Conservation (phyloP, 192 early-diverging fungal species). For the Umbelopsis vinacea region DNA sequence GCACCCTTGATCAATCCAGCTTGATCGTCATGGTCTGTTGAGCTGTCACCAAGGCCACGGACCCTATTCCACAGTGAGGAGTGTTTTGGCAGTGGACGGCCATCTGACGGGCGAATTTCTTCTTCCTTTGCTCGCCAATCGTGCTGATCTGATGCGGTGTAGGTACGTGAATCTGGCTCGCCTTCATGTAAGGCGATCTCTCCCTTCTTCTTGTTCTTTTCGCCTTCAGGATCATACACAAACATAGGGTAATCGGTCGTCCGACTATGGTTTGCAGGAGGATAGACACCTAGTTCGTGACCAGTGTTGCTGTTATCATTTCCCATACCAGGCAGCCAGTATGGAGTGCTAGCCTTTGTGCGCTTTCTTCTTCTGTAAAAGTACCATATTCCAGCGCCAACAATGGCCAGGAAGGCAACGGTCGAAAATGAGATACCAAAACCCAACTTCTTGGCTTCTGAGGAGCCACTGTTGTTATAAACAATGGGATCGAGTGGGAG, state of each 20-base stretch:
- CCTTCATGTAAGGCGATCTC: background rate
- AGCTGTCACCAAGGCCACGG: constrained; percentile 24
- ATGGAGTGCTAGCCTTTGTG: constrained; percentile 26
- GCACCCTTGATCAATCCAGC: constrained; percentile 14
- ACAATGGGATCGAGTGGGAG: background rate
- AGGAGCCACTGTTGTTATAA: too few relatives aligned
- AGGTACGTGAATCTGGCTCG: constrained; percentile 23
- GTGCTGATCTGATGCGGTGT: constrained; percentile 34
- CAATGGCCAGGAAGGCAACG: constrained; percentile 13
- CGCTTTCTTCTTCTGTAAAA: constrained; percentile 18
- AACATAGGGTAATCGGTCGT: constrained; percentile 28
- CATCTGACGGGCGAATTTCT: background rate
- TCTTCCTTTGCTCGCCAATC: constrained; percentile 18
- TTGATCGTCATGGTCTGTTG: constrained; percentile 25
- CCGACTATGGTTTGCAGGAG: background rate
- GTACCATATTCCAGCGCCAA: constrained; percentile 24
- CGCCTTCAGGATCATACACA: constrained; percentile 25
- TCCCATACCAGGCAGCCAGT: constrained; percentile 31
- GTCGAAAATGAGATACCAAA: constrained; percentile 32
- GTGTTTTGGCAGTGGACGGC: constrained; percentile 8
- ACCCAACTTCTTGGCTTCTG: constrained; percentile 26
- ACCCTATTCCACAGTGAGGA: constrained; percentile 31
- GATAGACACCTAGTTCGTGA: constrained; percentile 10
- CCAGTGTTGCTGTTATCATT: background rate
- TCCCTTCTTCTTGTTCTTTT: constrained; percentile 6